Evolutionary conservation across 208 protist species (phyloP).

Genomic region (Blechomonas ayalai): DNA sequence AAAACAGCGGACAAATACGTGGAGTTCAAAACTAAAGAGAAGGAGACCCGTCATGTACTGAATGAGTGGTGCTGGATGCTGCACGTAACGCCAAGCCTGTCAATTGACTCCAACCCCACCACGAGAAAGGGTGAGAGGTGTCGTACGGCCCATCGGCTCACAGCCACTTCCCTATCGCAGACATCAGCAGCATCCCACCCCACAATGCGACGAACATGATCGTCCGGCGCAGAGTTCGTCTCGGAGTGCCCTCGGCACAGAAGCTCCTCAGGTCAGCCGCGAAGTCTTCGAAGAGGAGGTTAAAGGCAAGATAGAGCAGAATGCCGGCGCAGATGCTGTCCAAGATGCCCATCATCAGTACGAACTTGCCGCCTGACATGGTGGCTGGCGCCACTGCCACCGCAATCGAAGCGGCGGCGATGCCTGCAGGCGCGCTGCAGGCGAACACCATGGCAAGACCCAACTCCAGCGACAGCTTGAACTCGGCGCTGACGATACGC

Average conservation of each 20-base stretch:
- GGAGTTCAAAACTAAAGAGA: too few relatives aligned
- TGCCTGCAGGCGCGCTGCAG: background rate
- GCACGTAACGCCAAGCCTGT: too few relatives aligned
- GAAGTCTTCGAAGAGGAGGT: background rate
- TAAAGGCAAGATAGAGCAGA: background rate
- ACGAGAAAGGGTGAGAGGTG: background rate
- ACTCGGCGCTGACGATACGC: constrained; percentile 8
- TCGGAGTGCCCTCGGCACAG: background rate
- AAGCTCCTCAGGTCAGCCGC: constrained; percentile 8
- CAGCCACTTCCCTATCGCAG: constrained; percentile 37
- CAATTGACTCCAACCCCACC: background rate
- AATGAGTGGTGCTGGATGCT: too few relatives aligned
- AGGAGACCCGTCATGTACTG: too few relatives aligned
- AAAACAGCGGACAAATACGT: too few relatives aligned
- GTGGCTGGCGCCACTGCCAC: background rate
- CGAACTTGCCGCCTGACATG: background rate
- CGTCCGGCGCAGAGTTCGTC: constrained; percentile 5
- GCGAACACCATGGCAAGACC: constrained; percentile 1
- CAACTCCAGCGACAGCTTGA: constrained; percentile 4
- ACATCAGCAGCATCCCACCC: constrained; percentile 39
- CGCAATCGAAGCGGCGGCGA: background rate
- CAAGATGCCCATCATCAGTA: background rate
- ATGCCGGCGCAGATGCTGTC: background rate
- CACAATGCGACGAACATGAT: constrained; percentile 24
- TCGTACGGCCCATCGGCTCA: constrained; percentile 7